Percentiles rank a stretch among this genome's conserved stretches.
These are phyloP conservation scores for Aspergillus bertholletiae DNA, from an alignment of 495 filamentous ascomycete species.

Conservation along the genomic window DNA sequence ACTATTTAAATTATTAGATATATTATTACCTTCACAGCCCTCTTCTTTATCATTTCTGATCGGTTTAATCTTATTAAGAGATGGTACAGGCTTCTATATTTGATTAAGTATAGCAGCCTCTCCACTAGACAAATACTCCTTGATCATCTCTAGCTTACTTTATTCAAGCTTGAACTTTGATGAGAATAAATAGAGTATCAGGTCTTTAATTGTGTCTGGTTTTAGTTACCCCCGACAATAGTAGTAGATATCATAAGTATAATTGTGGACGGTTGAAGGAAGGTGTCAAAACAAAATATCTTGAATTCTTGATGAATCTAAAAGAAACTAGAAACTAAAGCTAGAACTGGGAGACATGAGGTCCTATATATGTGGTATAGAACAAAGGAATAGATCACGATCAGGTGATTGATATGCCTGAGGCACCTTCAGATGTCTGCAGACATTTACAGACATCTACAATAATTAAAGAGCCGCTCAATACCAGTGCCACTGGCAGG, in stretches of 20 bases:
- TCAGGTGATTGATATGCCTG: too few relatives aligned
- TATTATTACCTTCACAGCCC: neutral
- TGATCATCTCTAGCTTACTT: neutral
- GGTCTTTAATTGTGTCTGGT: neutral
- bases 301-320: too few relatives aligned
- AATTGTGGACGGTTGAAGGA: too few relatives aligned
- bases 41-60: neutral
- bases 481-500: constrained; percentile 13
- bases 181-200: neutral
- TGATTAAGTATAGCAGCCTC: neutral
- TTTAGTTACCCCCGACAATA: constrained; percentile 10
- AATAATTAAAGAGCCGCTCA: constrained; percentile 16
- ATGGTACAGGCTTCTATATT: neutral
- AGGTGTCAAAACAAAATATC: too few relatives aligned
- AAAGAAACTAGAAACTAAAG: too few relatives aligned
- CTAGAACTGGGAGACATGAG: too few relatives aligned
- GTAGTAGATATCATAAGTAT: constrained; percentile 14
- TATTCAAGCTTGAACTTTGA: neutral
- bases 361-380: too few relatives aligned
- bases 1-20: neutral
- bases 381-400: too few relatives aligned
- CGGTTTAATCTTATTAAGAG: neutral
- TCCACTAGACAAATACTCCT: neutral
- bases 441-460: too few relatives aligned
- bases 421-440: too few relatives aligned